phyloP scores from a whole-genome alignment of 2,329 filamentous ascomycete species.

The Colletotrichum endophyticum region DNA sequence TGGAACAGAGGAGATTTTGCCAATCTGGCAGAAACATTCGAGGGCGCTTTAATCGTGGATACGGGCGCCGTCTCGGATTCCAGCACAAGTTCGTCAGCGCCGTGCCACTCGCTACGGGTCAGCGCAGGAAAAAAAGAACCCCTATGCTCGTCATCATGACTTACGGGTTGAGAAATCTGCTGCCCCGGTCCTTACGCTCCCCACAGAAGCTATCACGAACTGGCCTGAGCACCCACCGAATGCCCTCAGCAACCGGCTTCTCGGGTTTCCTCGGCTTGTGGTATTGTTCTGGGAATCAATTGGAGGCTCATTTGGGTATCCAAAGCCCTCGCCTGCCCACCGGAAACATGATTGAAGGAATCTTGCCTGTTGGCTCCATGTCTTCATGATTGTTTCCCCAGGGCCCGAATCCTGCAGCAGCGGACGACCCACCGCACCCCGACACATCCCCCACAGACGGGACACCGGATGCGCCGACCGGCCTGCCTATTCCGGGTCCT shows the following conservation, averaged over 20 bases:
- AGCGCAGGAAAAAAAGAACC: background rate
- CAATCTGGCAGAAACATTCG: conserved; percentile 5
- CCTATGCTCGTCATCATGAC: background rate
- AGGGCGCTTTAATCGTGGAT: background rate
- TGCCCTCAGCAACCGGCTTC: conserved; percentile 1
- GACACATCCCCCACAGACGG: conserved; percentile 13
- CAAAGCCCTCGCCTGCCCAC: background rate
- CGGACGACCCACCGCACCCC: conserved; percentile 7
- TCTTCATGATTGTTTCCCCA: background rate
- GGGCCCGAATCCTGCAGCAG: conserved; percentile 6
- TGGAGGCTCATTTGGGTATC: background rate
- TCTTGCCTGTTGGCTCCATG: background rate
- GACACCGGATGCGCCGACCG: conserved; percentile 16
- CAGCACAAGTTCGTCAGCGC: background rate
- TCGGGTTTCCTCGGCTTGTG: background rate
- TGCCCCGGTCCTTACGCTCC: background rate
- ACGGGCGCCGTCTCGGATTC: background rate
- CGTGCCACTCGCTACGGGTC: background rate
- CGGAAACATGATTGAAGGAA: background rate
- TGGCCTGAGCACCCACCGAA: background rate
- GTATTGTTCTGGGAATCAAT: background rate
- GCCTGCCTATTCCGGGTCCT: conserved; percentile 17
- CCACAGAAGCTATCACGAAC: conserved; percentile 15
- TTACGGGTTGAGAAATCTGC: background rate
- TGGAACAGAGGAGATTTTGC: background rate